Evolutionary conservation across 106 monocot species (phyloP).

Genomic region (Platanthera zijinensis): DNA sequence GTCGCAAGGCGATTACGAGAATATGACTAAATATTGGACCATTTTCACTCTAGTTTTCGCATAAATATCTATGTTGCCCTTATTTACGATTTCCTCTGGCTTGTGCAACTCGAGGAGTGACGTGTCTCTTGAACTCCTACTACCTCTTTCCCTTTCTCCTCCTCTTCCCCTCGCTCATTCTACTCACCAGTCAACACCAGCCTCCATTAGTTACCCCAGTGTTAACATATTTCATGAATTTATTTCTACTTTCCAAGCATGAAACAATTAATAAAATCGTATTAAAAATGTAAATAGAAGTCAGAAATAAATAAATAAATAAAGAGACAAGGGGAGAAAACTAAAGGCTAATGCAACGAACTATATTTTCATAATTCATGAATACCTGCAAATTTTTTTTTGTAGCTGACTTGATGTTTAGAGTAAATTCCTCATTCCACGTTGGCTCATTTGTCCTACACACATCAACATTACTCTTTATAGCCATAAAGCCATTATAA

Average conservation of each 20-base stretch:
- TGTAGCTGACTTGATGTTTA: constrained; percentile 46
- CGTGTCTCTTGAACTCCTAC: no score
- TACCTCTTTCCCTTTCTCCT: no score
- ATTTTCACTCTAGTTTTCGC: no score
- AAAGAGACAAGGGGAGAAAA: neutral
- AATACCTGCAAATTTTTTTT: constrained; percentile 64
- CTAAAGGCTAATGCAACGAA: neutral
- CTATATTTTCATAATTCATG: neutral
- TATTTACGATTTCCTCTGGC: no score
- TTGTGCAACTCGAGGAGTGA: no score
- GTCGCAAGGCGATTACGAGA: no score
- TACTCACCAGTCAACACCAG: no score
- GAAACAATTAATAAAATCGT: neutral
- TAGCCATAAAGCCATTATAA: constrained; percentile 1
- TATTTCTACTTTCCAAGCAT: neutral
- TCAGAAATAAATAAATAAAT: neutral
- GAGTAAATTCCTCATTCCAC: constrained; percentile 86
- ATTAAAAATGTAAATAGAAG: neutral
- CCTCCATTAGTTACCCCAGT: no score
- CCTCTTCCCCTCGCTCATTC: no score
- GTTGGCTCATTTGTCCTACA: constrained; percentile 74
- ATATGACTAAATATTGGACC: no score
- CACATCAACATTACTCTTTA: constrained; percentile 1
- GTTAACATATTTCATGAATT: no score
- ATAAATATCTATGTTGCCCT: no score